Percentiles rank a stretch among this genome's conserved stretches.
Evolutionary conservation across 2,329 filamentous ascomycete species (phyloP).

Genomic region (Claviceps humidiphila): DNA sequence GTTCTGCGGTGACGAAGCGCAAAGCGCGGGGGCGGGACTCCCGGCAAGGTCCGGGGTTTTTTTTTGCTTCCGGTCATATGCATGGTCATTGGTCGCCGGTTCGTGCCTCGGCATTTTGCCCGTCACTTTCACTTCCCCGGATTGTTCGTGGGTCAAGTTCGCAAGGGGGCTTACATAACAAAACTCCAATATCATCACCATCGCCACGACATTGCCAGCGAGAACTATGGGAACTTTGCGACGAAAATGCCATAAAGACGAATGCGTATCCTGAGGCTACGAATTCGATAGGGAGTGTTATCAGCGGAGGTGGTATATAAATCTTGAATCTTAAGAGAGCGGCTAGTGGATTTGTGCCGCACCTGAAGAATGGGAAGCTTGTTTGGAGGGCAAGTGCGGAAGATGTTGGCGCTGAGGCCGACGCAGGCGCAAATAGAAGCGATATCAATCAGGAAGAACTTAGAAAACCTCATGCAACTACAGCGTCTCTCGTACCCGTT

Average conservation of each 20-base stretch:
- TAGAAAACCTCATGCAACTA: neutral
- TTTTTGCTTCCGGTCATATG: too few relatives aligned
- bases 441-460: neutral
- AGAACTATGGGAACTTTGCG: conserved; percentile 32
- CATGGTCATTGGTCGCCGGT: too few relatives aligned
- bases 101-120: too few relatives aligned
- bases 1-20: too few relatives aligned
- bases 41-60: too few relatives aligned
- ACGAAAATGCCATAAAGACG: conserved; percentile 39
- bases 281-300: conserved; percentile 56
- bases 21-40: too few relatives aligned
- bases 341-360: conserved; percentile 41
- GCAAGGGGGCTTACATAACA: too few relatives aligned
- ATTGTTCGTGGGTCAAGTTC: too few relatives aligned
- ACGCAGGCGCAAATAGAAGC: neutral
- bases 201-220: conserved; percentile 4
- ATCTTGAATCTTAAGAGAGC: conserved; percentile 50
- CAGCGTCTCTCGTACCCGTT: conserved; percentile 39
- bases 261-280: conserved; percentile 55
- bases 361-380: conserved; percentile 9
- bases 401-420: neutral
- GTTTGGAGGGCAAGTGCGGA: conserved; percentile 3
- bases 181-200: too few relatives aligned
- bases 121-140: too few relatives aligned
- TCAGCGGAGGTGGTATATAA: conserved; percentile 53